Conservation (phyloP, 2,329 filamentous ascomycete species). For the Stagonosporopsis vannaccii region DNA sequence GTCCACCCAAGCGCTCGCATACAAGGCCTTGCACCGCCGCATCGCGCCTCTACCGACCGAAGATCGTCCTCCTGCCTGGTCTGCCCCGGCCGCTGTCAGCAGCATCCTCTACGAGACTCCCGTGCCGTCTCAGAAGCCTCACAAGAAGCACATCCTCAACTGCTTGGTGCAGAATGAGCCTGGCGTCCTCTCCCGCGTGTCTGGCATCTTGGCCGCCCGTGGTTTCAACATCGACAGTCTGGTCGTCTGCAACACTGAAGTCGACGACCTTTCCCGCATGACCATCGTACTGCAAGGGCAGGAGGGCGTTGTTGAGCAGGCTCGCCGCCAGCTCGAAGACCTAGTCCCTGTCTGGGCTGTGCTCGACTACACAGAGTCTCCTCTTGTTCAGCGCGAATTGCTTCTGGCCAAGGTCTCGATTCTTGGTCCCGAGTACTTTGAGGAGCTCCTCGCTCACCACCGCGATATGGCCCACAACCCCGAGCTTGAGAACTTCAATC, state of each 20-base stretch:
- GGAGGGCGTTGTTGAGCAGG: conserved; percentile 97
- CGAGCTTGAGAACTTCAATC: conserved; percentile 30
- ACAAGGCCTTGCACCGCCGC: conserved; percentile 94
- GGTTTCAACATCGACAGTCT: conserved; percentile 99
- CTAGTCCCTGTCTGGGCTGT: conserved; percentile 98
- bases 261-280: conserved; percentile 96
- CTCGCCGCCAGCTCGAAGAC: conserved; percentile 92
- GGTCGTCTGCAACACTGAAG: conserved; percentile 97
- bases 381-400: conserved; percentile 93
- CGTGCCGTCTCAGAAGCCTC: conserved; percentile 78
- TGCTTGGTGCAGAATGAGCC: conserved; percentile 99
- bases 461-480: conserved; percentile 77
- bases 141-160: conserved; percentile 96
- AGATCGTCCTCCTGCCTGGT: conserved; percentile 79
- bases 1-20: conserved; percentile 92
- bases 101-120: conserved; percentile 99
- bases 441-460: conserved; percentile 94
- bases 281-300: conserved; percentile 97
- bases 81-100: conserved; percentile 90
- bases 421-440: conserved; percentile 95
- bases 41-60: conserved; percentile 83
- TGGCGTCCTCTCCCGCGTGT: conserved; percentile 93
- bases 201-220: conserved; percentile 91
- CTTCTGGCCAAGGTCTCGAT: conserved; percentile 97
- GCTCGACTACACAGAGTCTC: conserved; percentile 90